Conservation (phyloP, 1,284 basidiomycete species). For the Irpex lacteus region DNA sequence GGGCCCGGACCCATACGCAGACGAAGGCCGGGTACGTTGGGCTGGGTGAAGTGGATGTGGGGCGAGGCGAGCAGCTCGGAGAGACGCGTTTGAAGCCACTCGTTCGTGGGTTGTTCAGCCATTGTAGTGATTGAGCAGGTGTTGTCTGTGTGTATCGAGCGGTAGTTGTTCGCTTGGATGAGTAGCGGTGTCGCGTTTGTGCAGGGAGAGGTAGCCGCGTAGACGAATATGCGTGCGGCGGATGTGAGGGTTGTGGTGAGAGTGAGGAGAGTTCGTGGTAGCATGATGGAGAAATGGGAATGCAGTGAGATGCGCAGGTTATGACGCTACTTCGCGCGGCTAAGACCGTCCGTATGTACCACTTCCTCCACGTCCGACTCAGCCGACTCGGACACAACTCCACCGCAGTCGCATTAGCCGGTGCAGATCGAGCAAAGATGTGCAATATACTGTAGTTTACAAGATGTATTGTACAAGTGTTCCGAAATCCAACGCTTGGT, state of each 20-base stretch:
- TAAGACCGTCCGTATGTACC: background rate
- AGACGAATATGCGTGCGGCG: background rate
- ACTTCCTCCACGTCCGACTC: too few relatives aligned
- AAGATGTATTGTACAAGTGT: background rate
- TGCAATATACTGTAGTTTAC: background rate
- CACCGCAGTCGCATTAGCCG: too few relatives aligned
- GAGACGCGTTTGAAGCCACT: constrained; percentile 27
- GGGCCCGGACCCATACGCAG: constrained; percentile 29
- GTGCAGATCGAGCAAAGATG: too few relatives aligned
- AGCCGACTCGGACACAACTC: too few relatives aligned
- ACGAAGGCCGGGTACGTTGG: constrained; percentile 14
- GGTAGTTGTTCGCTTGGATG: background rate
- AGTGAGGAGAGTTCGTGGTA: background rate
- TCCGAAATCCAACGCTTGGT: background rate
- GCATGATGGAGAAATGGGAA: background rate
- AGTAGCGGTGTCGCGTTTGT: background rate
- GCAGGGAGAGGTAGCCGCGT: background rate
- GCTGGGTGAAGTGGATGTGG: constrained; percentile 29
- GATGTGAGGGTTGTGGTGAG: background rate
- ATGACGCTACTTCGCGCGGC: background rate
- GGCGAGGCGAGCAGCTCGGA: constrained; percentile 26
- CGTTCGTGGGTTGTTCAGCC: constrained; percentile 12
- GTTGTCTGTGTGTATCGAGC: background rate
- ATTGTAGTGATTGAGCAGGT: background rate
- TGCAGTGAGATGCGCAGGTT: background rate